These are phyloP conservation scores for Crucihimalaya himalaica DNA, from an alignment of 345 rosid species.

Conservation along the genomic window DNA sequence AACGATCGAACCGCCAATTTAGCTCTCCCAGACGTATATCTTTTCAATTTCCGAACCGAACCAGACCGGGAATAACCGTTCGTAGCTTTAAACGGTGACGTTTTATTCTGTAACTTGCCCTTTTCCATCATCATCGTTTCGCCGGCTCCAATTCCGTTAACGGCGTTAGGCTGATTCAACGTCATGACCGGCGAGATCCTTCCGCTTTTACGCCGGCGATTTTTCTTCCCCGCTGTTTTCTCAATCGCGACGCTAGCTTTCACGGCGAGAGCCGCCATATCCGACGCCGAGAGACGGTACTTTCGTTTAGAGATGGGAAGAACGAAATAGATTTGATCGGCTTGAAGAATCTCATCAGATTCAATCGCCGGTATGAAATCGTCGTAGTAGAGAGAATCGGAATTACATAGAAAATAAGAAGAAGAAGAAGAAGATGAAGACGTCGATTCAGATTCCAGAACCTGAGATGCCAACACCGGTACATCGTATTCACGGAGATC, in stretches of 20 bases:
- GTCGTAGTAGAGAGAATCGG: slow-evolving; percentile 63
- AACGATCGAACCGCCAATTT: slow-evolving; percentile 78
- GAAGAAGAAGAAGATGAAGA: slow-evolving; percentile 29
- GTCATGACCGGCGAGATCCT: slow-evolving; percentile 57
- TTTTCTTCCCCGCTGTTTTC: slow-evolving; percentile 38
- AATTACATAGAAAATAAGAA: slow-evolving; percentile 55
- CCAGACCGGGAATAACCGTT: slow-evolving; percentile 50
- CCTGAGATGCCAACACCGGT: slow-evolving; percentile 57
- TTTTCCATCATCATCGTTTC: slow-evolving; percentile 16
- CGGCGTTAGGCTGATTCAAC: slow-evolving; percentile 17
- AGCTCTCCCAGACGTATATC: slow-evolving; percentile 60
- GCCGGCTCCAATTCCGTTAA: neutral
- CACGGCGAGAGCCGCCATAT: slow-evolving; percentile 91
- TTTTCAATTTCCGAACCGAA: slow-evolving; percentile 54
- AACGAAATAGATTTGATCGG: slow-evolving; percentile 68
- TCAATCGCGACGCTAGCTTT: slow-evolving; percentile 76
- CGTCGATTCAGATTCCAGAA: slow-evolving; percentile 47
- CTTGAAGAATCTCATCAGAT: slow-evolving; percentile 44
- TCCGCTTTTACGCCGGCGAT: slow-evolving; percentile 41
- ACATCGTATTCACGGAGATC: slow-evolving; percentile 59
- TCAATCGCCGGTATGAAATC: slow-evolving; percentile 58
- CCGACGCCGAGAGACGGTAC: slow-evolving; percentile 57
- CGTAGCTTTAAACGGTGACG: slow-evolving; percentile 4
- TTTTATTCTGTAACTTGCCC: neutral
- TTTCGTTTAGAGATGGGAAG: slow-evolving; percentile 67